Evolutionary conservation across 768 basidiomycete genomes (phyloP).

Genomic region (Asterophora parasitica): DNA sequence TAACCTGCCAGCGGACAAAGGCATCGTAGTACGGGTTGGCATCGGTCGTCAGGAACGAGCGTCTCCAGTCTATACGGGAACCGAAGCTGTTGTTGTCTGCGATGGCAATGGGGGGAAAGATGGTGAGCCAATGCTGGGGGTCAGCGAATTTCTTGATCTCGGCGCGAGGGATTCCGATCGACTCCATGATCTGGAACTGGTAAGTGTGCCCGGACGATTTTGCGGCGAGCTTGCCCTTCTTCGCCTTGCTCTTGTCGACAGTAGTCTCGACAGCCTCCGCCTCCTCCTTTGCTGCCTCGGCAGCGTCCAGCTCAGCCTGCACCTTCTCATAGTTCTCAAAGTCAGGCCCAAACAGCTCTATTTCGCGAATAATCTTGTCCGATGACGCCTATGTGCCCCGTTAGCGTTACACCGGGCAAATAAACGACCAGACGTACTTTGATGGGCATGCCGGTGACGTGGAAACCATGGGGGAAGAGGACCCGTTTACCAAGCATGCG

Average conservation of each 20-base stretch:
- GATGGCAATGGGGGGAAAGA: conserved; percentile 94
- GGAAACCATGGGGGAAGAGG: conserved; percentile 96
- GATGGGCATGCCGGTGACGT: conserved; percentile 99
- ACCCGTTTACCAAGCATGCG: conserved; percentile 92
- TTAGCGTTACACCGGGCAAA: neutral
- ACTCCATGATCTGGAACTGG: conserved; percentile 99
- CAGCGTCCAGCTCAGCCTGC: conserved; percentile 39
- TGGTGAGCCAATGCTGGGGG: conserved; percentile 86
- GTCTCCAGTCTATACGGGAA: conserved; percentile 96
- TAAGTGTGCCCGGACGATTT: conserved; percentile 93
- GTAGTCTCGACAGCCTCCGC: conserved; percentile 32
- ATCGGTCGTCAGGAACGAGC: conserved; percentile 90
- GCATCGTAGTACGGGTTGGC: conserved; percentile 96
- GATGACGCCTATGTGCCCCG: conserved; percentile 67
- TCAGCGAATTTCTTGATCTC: conserved; percentile 98
- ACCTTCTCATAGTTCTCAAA: conserved; percentile 66
- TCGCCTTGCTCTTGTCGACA: conserved; percentile 69
- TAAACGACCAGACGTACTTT: conserved; percentile 58
- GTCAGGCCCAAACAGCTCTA: conserved; percentile 90
- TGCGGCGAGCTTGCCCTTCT: conserved; percentile 91
- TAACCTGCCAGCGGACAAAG: conserved; percentile 98
- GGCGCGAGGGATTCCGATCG: conserved; percentile 78
- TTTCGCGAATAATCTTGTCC: conserved; percentile 96
- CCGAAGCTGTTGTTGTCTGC: conserved; percentile 88
- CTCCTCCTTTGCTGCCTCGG: conserved; percentile 41